phyloP scores from a whole-genome alignment of 1,284 basidiomycete genomes.

The Albatrellus sp. region DNA sequence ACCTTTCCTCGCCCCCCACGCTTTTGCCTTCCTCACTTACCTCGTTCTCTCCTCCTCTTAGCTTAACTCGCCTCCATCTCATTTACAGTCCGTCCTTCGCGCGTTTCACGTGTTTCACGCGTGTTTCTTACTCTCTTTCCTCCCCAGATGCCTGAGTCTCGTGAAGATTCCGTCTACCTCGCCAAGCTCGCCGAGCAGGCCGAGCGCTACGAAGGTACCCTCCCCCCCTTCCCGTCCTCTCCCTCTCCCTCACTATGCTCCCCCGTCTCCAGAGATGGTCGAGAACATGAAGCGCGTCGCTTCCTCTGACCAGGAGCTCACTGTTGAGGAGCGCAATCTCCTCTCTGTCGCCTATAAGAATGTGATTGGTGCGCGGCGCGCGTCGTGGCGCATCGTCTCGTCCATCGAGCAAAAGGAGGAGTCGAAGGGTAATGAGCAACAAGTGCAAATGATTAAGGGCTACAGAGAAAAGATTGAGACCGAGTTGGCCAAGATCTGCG shows the following conservation, averaged over 20 bases:
- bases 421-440: slow-evolving; percentile 96
- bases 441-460: slow-evolving; percentile 97
- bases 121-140: slow-evolving; percentile 12
- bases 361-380: slow-evolving; percentile 97
- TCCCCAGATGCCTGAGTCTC: slow-evolving; percentile 68
- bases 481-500: slow-evolving; percentile 98
- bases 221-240: slow-evolving; percentile 7
- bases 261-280: slow-evolving; percentile 71
- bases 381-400: slow-evolving; percentile 98
- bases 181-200: slow-evolving; percentile 99
- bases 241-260: neutral
- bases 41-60: slow-evolving; percentile 9
- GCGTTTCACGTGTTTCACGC: slow-evolving; percentile 2
- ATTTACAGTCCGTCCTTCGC: slow-evolving; percentile 22
- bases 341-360: slow-evolving; percentile 99
- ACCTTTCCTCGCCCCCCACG: slow-evolving; percentile 20
- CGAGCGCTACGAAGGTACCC: slow-evolving; percentile 92
- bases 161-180: slow-evolving; percentile 97
- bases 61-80: slow-evolving; percentile 6
- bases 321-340: slow-evolving; percentile 98
- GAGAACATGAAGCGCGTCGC: slow-evolving; percentile 99
- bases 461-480: slow-evolving; percentile 98
- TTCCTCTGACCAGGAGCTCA: slow-evolving; percentile 94
- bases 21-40: slow-evolving; percentile 12
- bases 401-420: slow-evolving; percentile 99